These are phyloP conservation scores for Trichoderma polysporum DNA, from an alignment of 2,329 filamentous ascomycete genomes.

Conservation along the genomic window DNA sequence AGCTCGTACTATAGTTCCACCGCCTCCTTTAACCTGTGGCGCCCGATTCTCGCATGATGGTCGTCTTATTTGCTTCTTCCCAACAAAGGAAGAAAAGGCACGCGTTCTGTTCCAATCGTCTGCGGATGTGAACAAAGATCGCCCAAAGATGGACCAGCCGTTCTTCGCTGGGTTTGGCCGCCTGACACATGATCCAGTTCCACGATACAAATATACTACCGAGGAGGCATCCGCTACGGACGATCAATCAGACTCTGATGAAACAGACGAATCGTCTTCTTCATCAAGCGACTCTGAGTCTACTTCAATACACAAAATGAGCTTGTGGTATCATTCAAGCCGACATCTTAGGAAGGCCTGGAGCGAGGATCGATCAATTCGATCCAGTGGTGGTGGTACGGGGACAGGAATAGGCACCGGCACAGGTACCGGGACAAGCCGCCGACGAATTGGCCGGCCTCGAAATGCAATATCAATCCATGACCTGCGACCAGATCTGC, in stretches of 20 bases:
- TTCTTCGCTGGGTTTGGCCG: constrained; percentile 59
- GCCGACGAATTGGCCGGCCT: constrained; percentile 47
- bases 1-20: constrained; percentile 54
- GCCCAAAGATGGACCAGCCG: constrained; percentile 51
- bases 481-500: constrained; percentile 68
- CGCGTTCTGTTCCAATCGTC: constrained; percentile 49
- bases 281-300: constrained; percentile 62
- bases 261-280: constrained; percentile 48
- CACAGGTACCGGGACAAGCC: constrained; percentile 54
- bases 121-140: constrained; percentile 47
- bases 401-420: constrained; percentile 51
- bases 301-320: constrained; percentile 60
- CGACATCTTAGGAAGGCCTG: constrained; percentile 54
- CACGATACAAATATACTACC: constrained; percentile 46
- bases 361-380: constrained; percentile 57
- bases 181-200: constrained; percentile 51
- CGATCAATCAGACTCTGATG: constrained; percentile 51
- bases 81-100: constrained; percentile 63
- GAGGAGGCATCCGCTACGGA: constrained; percentile 54
- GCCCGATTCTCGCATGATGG: constrained; percentile 63
- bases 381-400: constrained; percentile 61
- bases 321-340: constrained; percentile 55
- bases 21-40: constrained; percentile 58
- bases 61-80: constrained; percentile 66
- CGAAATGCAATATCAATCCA: constrained; percentile 75